Base-by-base conservation (phyloP, 768 basidiomycete genomes). In the Strobilomyces dryophilus region DNA sequence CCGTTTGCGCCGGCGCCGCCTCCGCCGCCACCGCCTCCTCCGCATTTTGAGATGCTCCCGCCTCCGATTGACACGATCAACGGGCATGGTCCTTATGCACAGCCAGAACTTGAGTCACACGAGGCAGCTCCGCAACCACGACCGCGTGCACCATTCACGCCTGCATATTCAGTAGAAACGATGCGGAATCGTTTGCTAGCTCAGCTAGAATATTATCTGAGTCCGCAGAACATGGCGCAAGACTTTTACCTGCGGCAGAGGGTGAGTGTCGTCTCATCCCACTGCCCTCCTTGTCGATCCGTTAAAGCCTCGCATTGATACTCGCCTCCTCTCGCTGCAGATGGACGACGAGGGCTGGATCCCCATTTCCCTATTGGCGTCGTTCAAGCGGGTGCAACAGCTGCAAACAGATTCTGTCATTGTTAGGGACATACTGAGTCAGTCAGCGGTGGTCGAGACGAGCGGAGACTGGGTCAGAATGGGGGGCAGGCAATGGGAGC, bases 331-430 rank as follows among this genome's bases (percentile, higher is more conserved):
- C 9, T 45, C 42, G 9, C 53, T 52, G 20, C 61, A 95, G 93
- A 95, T 98, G 94, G 92, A 97, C 67, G 76, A 80, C 5, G 74
- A 79, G 52, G 94, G 94, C 10, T 98, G 91, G 91, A 84, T 98
- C 47, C 80, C 86, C 11, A 87, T 95, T 43, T 60, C 79, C 14
- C 73, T 93, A 47, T 78, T 98, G 52, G 87, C 91, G 1, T 89
- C 90, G 11, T 98, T 97, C 77, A 91, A 89, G 62, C 86, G 94
- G 39, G 80, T 95, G 51, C 79, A 76, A 61, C 76, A 76, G 45
- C 69, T 95, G 50, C 91, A 91, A 8, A 63, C 63, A 47, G 80
- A 85, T 47, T 55, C 67, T 20, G 72, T 79, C 24, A 71, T 89
- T 37, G 87, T 95, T 40, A 74, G 73, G 45, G 89, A 92, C 31